Evolutionary conservation across 192 early-diverging fungal genomes (phyloP).

Genomic region (Coemansia sp.): DNA sequence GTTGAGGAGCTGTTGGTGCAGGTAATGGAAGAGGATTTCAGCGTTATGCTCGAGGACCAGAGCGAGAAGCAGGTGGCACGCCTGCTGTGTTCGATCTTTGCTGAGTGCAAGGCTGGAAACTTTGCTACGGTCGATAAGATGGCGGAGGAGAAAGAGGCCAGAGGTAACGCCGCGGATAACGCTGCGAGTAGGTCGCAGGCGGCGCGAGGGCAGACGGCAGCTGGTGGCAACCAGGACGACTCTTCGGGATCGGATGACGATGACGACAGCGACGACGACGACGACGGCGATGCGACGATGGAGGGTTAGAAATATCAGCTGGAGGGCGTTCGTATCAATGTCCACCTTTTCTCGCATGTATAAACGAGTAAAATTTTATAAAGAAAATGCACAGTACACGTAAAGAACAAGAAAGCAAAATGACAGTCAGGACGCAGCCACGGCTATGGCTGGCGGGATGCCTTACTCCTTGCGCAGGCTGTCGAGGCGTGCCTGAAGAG

Average conservation of each 20-base stretch:
- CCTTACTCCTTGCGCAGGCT: conserved; percentile 80
- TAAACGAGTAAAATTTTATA: background rate
- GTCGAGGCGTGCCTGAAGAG: conserved; percentile 85
- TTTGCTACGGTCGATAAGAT: conserved; percentile 39
- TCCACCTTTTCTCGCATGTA: background rate
- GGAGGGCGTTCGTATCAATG: background rate
- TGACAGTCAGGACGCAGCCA: background rate
- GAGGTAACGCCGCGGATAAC: conserved; percentile 7
- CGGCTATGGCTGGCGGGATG: background rate
- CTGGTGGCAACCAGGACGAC: conserved; percentile 9
- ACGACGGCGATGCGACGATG: background rate
- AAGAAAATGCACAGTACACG: background rate
- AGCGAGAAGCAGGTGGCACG: conserved; percentile 46
- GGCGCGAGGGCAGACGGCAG: background rate
- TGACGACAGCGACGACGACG: conserved; percentile 5
- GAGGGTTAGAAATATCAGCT: conserved; percentile 10
- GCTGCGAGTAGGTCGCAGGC: conserved; percentile 25
- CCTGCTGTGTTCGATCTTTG: conserved; percentile 28
- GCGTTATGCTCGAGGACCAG: conserved; percentile 34
- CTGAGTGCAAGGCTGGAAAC: conserved; percentile 40
- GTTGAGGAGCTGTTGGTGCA: conserved; percentile 38
- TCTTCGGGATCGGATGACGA: conserved; percentile 9
- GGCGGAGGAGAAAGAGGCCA: conserved; percentile 36
- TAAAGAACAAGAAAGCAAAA: background rate
- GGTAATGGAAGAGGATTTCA: conserved; percentile 44